Evolutionary conservation across 169 alveolate genomes (phyloP), one percentile per base, ranked within the genome.

Genomic region (Perkinsus marinus): DNA sequence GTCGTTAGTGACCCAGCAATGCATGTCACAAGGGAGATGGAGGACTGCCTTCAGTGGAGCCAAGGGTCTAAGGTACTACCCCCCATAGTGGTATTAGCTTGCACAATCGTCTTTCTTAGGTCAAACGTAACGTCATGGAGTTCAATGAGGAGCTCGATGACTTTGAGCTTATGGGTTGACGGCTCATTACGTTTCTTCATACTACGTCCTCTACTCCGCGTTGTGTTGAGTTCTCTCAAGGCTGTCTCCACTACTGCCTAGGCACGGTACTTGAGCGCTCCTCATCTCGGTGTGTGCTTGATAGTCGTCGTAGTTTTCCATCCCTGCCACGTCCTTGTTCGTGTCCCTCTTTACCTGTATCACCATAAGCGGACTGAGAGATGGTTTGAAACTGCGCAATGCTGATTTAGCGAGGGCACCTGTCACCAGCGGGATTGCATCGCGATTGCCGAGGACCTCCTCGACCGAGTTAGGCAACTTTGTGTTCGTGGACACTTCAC

Each of bases 21-120:
- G 91, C 99, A 98, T 93, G 98, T 99, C 36, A 97, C 98, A 26
- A 93, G 99, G 93, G 96, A 96, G 68, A 94, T 97, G 96, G 99
- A 98, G 95, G 99, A 98, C 94, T 98, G 97, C 94, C 97, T 98
- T 30, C 97, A 98, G 68, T 98, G 99, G 99, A 96, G 98, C 43
- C 98, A 98, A 90, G 97, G 98, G 17, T 96, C 99, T 9, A 96
- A 96, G 94, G 98, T 98, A 89, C 90, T 91, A 26, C 93, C 39
- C 6, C 89, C 36, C 0, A 34, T 17, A 68, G 19, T 39, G 37
- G 57, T 16, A n/a, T 89, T 16, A 7, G 36, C 19, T 34, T 16
- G 9, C 19, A 36, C 39, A 39, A 17, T 89, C 57, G 91, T 89
- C n/a, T n/a, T n/a, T n/a, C 26, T 89, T 16, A 22, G 46, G 39